A percentile compares a stretch with the other conserved stretches of the same genome.
Conservation (phyloP, 495 filamentous ascomycete species). For the Penicillium herquei region DNA sequence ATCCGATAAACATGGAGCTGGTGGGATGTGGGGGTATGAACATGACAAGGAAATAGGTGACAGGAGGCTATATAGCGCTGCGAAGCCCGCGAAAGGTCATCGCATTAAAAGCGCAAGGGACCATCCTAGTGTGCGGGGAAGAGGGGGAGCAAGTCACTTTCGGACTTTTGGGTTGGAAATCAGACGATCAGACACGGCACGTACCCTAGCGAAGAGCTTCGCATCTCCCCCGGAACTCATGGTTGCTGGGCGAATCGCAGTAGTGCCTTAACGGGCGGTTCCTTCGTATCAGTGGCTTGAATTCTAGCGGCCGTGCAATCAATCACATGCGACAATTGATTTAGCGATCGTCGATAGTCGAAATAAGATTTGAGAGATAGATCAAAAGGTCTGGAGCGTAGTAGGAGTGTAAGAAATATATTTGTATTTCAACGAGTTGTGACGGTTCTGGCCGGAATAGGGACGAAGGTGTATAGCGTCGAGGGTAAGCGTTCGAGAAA, state of each 20-base stretch:
- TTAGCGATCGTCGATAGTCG: neutral
- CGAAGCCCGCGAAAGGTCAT: slow-evolving; percentile 1
- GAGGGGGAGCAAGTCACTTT: slow-evolving; percentile 12
- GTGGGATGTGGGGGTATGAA: slow-evolving; percentile 5
- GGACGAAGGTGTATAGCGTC: slow-evolving; percentile 1
- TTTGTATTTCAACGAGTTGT: neutral
- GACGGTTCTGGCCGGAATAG: neutral
- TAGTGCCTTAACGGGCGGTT: slow-evolving; percentile 5
- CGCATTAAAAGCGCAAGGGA: slow-evolving; percentile 3
- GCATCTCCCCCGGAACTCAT: slow-evolving; percentile 92
- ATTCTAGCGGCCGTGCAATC: slow-evolving; percentile 9
- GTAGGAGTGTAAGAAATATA: neutral
- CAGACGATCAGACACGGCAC: slow-evolving; percentile 36
- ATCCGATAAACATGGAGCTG: slow-evolving; percentile 29
- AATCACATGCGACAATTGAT: slow-evolving; percentile 15
- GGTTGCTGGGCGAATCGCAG: slow-evolving; percentile 23
- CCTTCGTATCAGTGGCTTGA: slow-evolving; percentile 9
- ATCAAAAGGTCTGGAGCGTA: neutral
- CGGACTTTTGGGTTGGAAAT: slow-evolving; percentile 10
- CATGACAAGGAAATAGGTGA: slow-evolving; percentile 1
- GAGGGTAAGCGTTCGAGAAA: slow-evolving; percentile 11
- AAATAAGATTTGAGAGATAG: neutral
- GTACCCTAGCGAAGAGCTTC: slow-evolving; percentile 98
- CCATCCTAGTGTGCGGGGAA: slow-evolving; percentile 21
- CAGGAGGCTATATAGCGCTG: slow-evolving; percentile 1